Base-by-base conservation (phyloP, 768 basidiomycete species). In the Boletus eberwhitei region DNA sequence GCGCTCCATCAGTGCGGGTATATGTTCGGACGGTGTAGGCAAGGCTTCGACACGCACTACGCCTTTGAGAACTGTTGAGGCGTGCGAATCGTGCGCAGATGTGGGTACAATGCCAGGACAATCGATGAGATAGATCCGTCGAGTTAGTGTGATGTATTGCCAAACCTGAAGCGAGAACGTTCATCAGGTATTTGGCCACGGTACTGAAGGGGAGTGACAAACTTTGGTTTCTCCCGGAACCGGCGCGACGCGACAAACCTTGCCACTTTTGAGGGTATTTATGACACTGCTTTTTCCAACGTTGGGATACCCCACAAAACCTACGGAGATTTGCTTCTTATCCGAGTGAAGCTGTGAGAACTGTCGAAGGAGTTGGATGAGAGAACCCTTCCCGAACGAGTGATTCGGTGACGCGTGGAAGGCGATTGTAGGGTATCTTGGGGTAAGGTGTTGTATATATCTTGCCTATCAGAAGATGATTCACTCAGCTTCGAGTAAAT, bases 371-470 rank as follows among this genome's bases (percentile, higher is more conserved):
- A 98, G 83, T 72, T 97, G 94, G 64, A 99, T 99, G 57, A 99
- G 85, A 19, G 97, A 93, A 19, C 96, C 96, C 74, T 99, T 98
- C 64, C 96, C 97, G 66, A 99, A 99, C 1, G 96, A 97, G 75
- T 99, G 95, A 71, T 97, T 97, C 42, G 95, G 94, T 21, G 96
- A 98, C 8, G 96, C 97, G 69, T 99, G 96, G 80, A 98, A 98
- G 3, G 96, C 96, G 62, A 99, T 88, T 6, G 96, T 98, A 9
- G 96, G 96, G 65, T 93, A 97, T 52, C 87, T 86, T 44, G 95
- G 90, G 0, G 93, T 96, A 21, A 98, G 84, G 66, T 97, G 88
- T 74, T 95, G 88, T 62, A 98, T 91, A 74, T 97, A 96, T 50
- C 96, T 88, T 53, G 94, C 93, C 94, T 96, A 56, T 40, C 8